phyloP scores from a whole-genome alignment of 768 basidiomycete genomes.

The Hygrophoropsis aurantiaca region DNA sequence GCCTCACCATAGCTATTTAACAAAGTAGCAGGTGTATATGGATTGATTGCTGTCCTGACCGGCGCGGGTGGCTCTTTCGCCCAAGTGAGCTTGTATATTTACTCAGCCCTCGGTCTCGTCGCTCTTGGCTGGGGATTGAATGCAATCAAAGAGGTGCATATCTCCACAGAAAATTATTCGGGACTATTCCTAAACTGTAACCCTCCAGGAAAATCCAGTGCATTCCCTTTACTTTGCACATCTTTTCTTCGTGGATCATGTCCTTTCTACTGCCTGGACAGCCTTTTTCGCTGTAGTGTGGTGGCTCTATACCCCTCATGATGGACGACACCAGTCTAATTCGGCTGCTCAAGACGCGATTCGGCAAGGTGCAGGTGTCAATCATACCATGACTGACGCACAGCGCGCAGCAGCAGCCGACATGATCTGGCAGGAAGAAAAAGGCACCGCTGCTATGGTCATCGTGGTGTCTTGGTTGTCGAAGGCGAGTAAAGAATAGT shows the following conservation, averaged over 20 bases:
- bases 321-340: conserved; percentile 77
- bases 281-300: conserved; percentile 85
- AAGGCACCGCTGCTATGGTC: conserved; percentile 73
- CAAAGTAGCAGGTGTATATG: conserved; percentile 98
- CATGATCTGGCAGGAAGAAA: conserved; percentile 88
- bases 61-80: conserved; percentile 93
- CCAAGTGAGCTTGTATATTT: conserved; percentile 90
- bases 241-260: conserved; percentile 87
- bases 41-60: conserved; percentile 85
- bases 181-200: conserved; percentile 6
- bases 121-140: conserved; percentile 86
- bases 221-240: conserved; percentile 89
- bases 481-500: conserved; percentile 62
- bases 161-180: conserved; percentile 4
- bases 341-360: conserved; percentile 88
- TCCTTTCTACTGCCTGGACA: conserved; percentile 90
- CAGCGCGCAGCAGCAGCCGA: conserved; percentile 74
- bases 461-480: conserved; percentile 82
- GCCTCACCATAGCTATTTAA: conserved; percentile 67
- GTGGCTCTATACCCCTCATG: conserved; percentile 92
- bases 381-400: conserved; percentile 56
- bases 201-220: conserved; percentile 80
- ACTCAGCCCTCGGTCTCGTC: conserved; percentile 81
- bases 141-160: conserved; percentile 78
- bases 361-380: conserved; percentile 57